Base-by-base conservation (phyloP, 306 rosid species). In the Prosopis cineraria region DNA sequence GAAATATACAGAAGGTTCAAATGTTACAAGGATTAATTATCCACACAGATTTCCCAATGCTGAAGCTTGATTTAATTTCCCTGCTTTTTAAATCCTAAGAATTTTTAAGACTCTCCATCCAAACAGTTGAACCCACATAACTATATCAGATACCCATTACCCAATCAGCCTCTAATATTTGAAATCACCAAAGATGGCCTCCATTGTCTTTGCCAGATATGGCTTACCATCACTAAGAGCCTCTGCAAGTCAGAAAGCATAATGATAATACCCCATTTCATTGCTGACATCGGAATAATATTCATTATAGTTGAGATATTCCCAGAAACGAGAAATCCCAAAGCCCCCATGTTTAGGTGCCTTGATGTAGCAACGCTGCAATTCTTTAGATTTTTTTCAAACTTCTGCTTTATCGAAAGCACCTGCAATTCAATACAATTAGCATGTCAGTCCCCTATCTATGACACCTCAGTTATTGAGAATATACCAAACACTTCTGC, bases 321-420 rank as follows among this genome's bases (percentile, higher is more conserved):
- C 97, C 98, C 98, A 92, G 79, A 95, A 93, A 64, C 83, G 89
- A 44, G 93, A 88, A 34, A 91, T 83, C 43, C 97, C 94, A 59
- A 78, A 84, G 36, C 83, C 76, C 45, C 81, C 89, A 64, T 88
- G 89, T 85, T 89, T 95, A 50, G 97, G 97, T 53, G 89, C 87
- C 85, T 86, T 93, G 34, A 87, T 80, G 83, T 88, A 85, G 73
- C 88, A 81, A 25, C 81, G 64, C 74, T 83, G 97, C 87, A 95
- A 75, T 64, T 91, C 98, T 73, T 89, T 27, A 93, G 82, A 82
- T 87, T 88, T 83, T 83, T 87, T 55, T 93, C 92, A 67, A 95
- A 93, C 50, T 75, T 91, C 72, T 81, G 84, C 87, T 88, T 91
- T 83, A 89, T 86, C 45, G 85, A 84, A 79, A 87, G 76, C 74